Evolutionary conservation across 169 alveolate species (phyloP).

Genomic region (Cryptosporidium bovis): DNA sequence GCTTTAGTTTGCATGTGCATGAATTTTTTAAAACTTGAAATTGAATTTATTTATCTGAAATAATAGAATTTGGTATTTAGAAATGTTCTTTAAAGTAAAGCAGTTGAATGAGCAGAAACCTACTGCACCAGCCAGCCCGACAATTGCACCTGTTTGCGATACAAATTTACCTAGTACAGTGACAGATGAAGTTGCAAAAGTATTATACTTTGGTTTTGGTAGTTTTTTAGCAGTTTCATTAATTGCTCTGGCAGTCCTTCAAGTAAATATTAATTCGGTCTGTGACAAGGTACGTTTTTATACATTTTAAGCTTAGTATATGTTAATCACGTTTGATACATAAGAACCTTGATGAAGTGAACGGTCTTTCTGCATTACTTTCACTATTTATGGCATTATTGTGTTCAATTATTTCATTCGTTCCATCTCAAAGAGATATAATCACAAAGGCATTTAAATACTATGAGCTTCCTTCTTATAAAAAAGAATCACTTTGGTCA

Average conservation of each 20-base stretch:
- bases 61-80: neutral
- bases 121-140: conserved; percentile 73
- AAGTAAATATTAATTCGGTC: conserved; percentile 35
- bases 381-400: conserved; percentile 53
- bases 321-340: neutral
- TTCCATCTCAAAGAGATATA: conserved; percentile 38
- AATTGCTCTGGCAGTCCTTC: conserved; percentile 53
- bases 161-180: conserved; percentile 4
- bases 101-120: conserved; percentile 24
- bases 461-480: conserved; percentile 41
- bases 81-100: conserved; percentile 66
- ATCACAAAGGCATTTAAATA: conserved; percentile 42
- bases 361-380: conserved; percentile 53
- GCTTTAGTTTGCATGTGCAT: neutral
- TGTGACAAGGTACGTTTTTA: conserved; percentile 51
- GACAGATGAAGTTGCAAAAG: conserved; percentile 15
- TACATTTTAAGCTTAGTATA: neutral
- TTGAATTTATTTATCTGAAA: too few species aligned
- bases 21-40: neutral
- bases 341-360: conserved; percentile 69
- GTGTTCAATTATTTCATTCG: conserved; percentile 29
- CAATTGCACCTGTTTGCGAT: conserved; percentile 10
- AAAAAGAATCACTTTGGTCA: conserved; percentile 11
- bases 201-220: conserved; percentile 62
- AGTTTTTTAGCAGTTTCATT: conserved; percentile 29